These are phyloP conservation scores for Lactarius trivialis DNA, from an alignment of 768 basidiomycete species.

Conservation along the genomic window DNA sequence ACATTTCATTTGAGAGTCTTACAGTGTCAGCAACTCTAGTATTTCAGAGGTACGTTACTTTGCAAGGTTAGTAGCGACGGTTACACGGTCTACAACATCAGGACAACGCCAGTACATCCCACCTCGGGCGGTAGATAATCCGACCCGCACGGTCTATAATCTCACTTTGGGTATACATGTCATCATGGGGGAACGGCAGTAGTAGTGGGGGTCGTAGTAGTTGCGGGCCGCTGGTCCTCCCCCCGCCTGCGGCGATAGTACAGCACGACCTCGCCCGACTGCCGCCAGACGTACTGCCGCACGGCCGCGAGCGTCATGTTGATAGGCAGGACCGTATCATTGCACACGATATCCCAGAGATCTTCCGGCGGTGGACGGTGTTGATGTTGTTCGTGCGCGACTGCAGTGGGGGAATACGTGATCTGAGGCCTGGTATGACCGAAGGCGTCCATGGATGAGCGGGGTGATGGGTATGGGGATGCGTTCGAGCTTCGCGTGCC, in stretches of 20 bases:
- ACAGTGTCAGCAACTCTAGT: not conserved
- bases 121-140: not conserved
- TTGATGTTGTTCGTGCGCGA: slow-evolving; percentile 25
- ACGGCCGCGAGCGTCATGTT: slow-evolving; percentile 89
- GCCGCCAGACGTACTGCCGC: slow-evolving; percentile 85
- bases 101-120: not conserved
- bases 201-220: not conserved
- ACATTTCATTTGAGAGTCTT: not conserved
- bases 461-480: slow-evolving; percentile 15
- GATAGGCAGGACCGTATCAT: slow-evolving; percentile 72
- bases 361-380: slow-evolving; percentile 44
- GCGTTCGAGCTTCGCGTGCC: slow-evolving; percentile 26
- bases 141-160: not conserved
- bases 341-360: slow-evolving; percentile 81
- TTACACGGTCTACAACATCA: not conserved
- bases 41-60: not conserved
- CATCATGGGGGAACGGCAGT: not conserved
- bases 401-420: slow-evolving; percentile 23
- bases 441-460: slow-evolving; percentile 36
- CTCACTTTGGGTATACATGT: not conserved
- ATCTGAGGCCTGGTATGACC: slow-evolving; percentile 13
- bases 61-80: not conserved
- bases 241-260: slow-evolving; percentile 50
- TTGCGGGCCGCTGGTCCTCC: not conserved
- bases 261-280: slow-evolving; percentile 64